Conservation (phyloP, 495 filamentous ascomycete species). For the Aspergillus sclerotioniger region DNA sequence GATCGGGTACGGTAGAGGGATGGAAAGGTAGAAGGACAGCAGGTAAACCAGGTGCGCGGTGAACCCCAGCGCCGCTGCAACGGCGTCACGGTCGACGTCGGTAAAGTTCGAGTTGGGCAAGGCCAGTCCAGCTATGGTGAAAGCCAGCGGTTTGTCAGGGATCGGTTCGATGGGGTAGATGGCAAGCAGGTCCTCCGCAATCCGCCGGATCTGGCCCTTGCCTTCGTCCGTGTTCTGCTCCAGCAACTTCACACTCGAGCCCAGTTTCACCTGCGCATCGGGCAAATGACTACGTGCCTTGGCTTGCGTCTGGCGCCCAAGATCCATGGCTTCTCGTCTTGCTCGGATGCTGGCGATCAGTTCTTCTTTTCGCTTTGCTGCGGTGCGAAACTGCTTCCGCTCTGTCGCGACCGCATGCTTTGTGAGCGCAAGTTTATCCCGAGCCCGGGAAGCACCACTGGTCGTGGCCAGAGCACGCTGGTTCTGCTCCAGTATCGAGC, state of each 20-base stretch:
- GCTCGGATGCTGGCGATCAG: slow-evolving; percentile 63
- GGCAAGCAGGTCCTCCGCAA: slow-evolving; percentile 73
- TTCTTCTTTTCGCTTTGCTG: slow-evolving; percentile 58
- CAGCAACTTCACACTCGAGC: slow-evolving; percentile 51
- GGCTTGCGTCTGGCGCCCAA: slow-evolving; percentile 58
- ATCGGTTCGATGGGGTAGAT: slow-evolving; percentile 80
- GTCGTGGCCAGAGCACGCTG: slow-evolving; percentile 38
- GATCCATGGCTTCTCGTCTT: slow-evolving; percentile 63
- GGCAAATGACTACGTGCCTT: slow-evolving; percentile 44
- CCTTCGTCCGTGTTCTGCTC: slow-evolving; percentile 58
- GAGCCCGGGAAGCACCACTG: slow-evolving; percentile 58
- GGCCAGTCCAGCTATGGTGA: slow-evolving; percentile 70
- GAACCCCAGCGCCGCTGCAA: slow-evolving; percentile 80
- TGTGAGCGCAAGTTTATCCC: slow-evolving; percentile 60
- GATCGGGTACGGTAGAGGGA: slow-evolving; percentile 80
- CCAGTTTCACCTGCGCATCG: slow-evolving; percentile 59
- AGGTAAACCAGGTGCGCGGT: slow-evolving; percentile 73
- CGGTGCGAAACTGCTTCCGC: slow-evolving; percentile 59
- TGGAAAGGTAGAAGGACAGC: slow-evolving; percentile 78
- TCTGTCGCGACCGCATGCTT: slow-evolving; percentile 61
- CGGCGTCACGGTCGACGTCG: slow-evolving; percentile 58
- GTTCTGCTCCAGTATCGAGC: slow-evolving; percentile 60
- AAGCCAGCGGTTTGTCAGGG: slow-evolving; percentile 60
- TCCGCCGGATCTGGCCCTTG: slow-evolving; percentile 77
- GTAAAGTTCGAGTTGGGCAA: slow-evolving; percentile 79